phyloP scores from a whole-genome alignment of 495 filamentous ascomycete genomes.

The Lineolata rhizophorae region DNA sequence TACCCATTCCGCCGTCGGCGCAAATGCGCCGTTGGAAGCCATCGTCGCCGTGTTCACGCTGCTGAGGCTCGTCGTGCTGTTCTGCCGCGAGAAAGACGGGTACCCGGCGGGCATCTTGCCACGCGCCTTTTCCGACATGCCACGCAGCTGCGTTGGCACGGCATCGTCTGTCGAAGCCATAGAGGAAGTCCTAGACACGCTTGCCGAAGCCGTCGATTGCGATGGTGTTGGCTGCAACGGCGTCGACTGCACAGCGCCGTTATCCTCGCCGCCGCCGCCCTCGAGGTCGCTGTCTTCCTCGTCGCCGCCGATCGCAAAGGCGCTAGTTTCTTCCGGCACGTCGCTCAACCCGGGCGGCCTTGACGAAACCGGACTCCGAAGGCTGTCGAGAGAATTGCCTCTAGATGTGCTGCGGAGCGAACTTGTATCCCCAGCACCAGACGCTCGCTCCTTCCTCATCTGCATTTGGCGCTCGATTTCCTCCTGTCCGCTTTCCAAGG shows the following conservation, averaged over 20 bases:
- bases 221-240: constrained; percentile 31
- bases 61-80: constrained; percentile 65
- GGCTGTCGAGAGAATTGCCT: constrained; percentile 46
- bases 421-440: constrained; percentile 11
- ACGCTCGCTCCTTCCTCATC: constrained; percentile 40
- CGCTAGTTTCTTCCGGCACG: constrained; percentile 58
- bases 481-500: constrained; percentile 82
- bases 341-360: constrained; percentile 42
- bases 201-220: constrained; percentile 40
- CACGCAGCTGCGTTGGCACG: constrained; percentile 69
- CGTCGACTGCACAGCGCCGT: constrained; percentile 29
- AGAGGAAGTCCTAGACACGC: constrained; percentile 49
- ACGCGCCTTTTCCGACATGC: constrained; percentile 94
- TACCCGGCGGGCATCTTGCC: constrained; percentile 90
- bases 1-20: constrained; percentile 56
- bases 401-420: constrained; percentile 26
- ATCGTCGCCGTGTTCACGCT: constrained; percentile 31
- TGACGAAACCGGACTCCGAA: constrained; percentile 39
- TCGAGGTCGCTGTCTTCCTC: constrained; percentile 72
- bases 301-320: constrained; percentile 81
- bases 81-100: constrained; percentile 69
- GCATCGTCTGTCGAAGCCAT: constrained; percentile 58
- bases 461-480: constrained; percentile 71
- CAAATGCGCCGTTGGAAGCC: constrained; percentile 36
- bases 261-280: too few species aligned